Conservation (phyloP, 257 asterid species). For the Avicennia marina region DNA sequence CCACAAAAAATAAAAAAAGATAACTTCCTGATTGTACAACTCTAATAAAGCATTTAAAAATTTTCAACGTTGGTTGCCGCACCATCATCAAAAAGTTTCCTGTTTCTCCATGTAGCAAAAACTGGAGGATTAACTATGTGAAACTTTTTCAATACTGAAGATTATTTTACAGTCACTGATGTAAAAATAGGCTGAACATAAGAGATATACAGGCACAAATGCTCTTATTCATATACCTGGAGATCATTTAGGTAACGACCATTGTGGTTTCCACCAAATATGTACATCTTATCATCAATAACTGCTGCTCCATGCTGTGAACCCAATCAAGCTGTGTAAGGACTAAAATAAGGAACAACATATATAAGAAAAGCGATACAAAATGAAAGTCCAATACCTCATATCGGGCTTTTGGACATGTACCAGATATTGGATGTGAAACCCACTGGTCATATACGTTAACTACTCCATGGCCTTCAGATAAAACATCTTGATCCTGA, state of each 20-base stretch:
- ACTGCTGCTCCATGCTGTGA: constrained; percentile 92
- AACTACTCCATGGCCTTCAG: constrained; percentile 60
- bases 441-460: constrained; percentile 87
- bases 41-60: constrained; percentile 7
- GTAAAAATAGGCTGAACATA: neutral
- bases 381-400: constrained; percentile 45
- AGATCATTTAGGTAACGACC: constrained; percentile 95
- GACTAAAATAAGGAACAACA: neutral
- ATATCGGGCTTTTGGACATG: constrained; percentile 69
- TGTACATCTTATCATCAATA: constrained; percentile 82
- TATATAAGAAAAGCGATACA: constrained; percentile 5
- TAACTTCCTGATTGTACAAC: constrained; percentile 9
- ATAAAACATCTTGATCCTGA: constrained; percentile 75
- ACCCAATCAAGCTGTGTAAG: constrained; percentile 19
- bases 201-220: too few species aligned
- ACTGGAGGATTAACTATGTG: too few species aligned
- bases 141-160: neutral
- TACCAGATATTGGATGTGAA: constrained; percentile 72
- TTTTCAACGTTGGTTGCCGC: too few species aligned
- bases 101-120: constrained; percentile 5
- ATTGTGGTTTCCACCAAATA: constrained; percentile 92
- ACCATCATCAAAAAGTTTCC: neutral
- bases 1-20: constrained; percentile 2
- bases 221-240: constrained; percentile 81
- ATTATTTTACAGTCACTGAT: neutral